Evolutionary conservation across 176 grass and related monocot genomes (phyloP), one percentile per base, ranked within the genome.

Genomic region (Carex pumila): DNA sequence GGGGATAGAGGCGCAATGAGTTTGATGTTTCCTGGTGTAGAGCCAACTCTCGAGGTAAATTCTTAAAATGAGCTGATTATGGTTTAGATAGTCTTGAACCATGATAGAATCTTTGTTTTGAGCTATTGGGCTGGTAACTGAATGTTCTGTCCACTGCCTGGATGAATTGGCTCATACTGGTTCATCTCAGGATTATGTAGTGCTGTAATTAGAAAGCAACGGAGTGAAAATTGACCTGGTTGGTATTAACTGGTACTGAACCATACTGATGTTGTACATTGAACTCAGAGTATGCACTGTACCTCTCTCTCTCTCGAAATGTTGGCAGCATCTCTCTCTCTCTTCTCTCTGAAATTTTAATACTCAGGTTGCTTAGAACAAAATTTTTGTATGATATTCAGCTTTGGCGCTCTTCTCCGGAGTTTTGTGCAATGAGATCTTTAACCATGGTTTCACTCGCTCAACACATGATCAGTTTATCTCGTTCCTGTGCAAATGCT

Each of bases 351-450:
- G 61, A 84, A 56, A 82, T 29, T 39, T 41, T 36, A 58, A 70
- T 84, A 19, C 54, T 81, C 17, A 41, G 41, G 32, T 63, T 79
- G 17, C 29, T 90, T 65, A 86, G 53, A 86, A 37, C 31, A 41
- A 90, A 83, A 70, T 68, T 80, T 31, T 31, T 83, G 14, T 67
- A 47, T 52, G 22, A 83, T 66, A 53, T 94, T 91, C 92, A 97
- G 94, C 85, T 97, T 88, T 97, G 92, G 92, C 94, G 92, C 82
- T 88, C 90, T 69, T 97, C 94, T 66, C 75, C 92, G 29, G 94
- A 97, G 88, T 94, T 97, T 81, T 97, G 88, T 88, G 94, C 94
- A 61, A 97, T 92, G 92, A 97, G 94, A 86, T 94, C 92, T 70
- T 85, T 97, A 62, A 87, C 89, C 71, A 92, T 97, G 85, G 92